Conservation (phyloP, 805 yeast genomes). For the Pachysolen tannophilus region DNA sequence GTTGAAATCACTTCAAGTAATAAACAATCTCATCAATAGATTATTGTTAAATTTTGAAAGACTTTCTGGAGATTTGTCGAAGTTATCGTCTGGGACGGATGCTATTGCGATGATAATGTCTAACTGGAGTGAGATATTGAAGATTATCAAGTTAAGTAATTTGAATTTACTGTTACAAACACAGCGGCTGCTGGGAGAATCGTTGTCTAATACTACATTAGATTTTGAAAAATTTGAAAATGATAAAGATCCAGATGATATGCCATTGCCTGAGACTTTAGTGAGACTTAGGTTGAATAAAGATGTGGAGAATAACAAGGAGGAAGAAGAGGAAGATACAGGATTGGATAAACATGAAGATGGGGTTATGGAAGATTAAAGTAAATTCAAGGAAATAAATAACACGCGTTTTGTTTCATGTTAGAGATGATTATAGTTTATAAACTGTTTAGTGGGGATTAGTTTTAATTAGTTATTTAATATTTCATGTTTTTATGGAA, state of each 20-base stretch:
- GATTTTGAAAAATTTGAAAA: constrained; percentile 27
- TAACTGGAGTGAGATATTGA: constrained; percentile 58
- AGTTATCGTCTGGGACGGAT: constrained; percentile 48
- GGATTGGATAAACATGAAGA: background rate
- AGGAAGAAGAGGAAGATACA: background rate
- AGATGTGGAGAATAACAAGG: constrained; percentile 17
- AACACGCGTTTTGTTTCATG: no score
- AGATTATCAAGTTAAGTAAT: constrained; percentile 55
- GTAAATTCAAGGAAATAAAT: no score
- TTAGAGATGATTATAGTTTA: no score
- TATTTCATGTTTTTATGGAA: no score
- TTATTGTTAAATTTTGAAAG: constrained; percentile 40
- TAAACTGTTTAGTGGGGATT: no score
- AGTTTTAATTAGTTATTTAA: no score
- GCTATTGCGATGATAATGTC: constrained; percentile 50
- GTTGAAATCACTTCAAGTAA: constrained; percentile 38
- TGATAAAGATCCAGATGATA: constrained; percentile 22
- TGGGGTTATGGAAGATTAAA: background rate
- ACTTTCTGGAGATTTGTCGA: constrained; percentile 39
- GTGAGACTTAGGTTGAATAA: constrained; percentile 48
- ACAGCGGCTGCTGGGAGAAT: no score
- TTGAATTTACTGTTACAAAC: constrained; percentile 38
- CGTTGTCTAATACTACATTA: constrained; percentile 33
- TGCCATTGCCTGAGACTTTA: constrained; percentile 58
- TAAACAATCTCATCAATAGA: constrained; percentile 35